phyloP scores from a whole-genome alignment of 163 green algal genomes.

The Smithsoniella earleae region DNA sequence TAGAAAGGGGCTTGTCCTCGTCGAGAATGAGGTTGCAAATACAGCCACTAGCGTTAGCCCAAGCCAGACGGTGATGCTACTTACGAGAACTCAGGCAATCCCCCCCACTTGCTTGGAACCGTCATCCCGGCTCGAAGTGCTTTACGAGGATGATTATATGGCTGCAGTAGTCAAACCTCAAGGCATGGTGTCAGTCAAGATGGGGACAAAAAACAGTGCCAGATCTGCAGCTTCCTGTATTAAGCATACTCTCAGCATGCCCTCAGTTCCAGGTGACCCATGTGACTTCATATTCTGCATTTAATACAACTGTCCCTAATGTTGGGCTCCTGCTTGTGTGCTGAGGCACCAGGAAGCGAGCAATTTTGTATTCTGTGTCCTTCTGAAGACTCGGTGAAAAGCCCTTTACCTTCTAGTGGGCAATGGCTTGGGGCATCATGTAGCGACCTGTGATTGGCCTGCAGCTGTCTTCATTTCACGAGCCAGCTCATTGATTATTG shows the following conservation, averaged over 20 bases:
- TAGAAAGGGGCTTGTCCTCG: slow-evolving; percentile 2
- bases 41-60: background rate
- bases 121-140: slow-evolving; percentile 36
- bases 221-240: slow-evolving; percentile 30
- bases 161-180: slow-evolving; percentile 53
- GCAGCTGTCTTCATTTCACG: too few relatives aligned
- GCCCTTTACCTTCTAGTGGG: too few relatives aligned
- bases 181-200: slow-evolving; percentile 29
- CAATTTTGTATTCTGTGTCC: too few relatives aligned
- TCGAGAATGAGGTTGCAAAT: background rate
- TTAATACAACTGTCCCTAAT: background rate
- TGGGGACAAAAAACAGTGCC: slow-evolving; percentile 20
- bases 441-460: too few relatives aligned
- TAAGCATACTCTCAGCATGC: slow-evolving; percentile 33
- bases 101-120: background rate
- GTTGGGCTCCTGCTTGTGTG: background rate
- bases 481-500: too few relatives aligned
- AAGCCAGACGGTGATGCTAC: background rate
- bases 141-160: slow-evolving; percentile 53
- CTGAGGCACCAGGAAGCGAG: background rate
- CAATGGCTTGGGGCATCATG: too few relatives aligned
- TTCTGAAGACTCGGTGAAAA: too few relatives aligned
- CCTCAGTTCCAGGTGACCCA: background rate
- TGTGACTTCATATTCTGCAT: background rate
- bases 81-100: background rate